phyloP scores from a whole-genome alignment of 257 asterid genomes.

The Solanum stenotomum region DNA sequence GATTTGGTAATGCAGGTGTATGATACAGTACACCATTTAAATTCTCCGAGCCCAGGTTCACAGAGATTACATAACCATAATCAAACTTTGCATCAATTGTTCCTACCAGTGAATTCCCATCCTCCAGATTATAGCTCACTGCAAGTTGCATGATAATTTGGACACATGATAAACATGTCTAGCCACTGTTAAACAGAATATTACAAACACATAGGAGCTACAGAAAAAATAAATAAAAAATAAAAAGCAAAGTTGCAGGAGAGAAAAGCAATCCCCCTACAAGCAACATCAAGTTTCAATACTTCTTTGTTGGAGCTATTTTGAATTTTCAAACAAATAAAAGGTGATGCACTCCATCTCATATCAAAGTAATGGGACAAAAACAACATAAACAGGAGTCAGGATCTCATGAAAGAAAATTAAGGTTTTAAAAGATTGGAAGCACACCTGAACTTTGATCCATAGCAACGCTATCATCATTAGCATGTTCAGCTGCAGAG shows the following conservation, averaged over 20 bases:
- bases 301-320: neutral
- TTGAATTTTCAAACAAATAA: neutral
- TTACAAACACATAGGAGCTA: neutral
- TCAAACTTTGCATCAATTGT: slow-evolving; percentile 89
- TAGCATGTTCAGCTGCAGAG: slow-evolving; percentile 26
- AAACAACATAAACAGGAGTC: neutral
- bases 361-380: neutral
- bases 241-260: neutral
- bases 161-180: neutral
- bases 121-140: slow-evolving; percentile 42
- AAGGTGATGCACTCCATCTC: neutral
- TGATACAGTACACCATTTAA: slow-evolving; percentile 84
- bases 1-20: slow-evolving; percentile 24
- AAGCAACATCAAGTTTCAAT: neutral
- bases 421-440: neutral
- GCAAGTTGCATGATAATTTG: slow-evolving; percentile 13
- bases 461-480: slow-evolving; percentile 28
- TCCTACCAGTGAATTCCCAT: slow-evolving; percentile 55
- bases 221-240: neutral
- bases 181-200: neutral
- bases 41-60: slow-evolving; percentile 56
- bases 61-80: slow-evolving; percentile 68
- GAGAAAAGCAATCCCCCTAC: neutral
- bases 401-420: neutral
- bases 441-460: slow-evolving; percentile 48